A percentile compares a stretch with the other conserved stretches of the same genome.
These are phyloP conservation scores for Mycena crocata DNA, from an alignment of 768 basidiomycete genomes.

Conservation along the genomic window DNA sequence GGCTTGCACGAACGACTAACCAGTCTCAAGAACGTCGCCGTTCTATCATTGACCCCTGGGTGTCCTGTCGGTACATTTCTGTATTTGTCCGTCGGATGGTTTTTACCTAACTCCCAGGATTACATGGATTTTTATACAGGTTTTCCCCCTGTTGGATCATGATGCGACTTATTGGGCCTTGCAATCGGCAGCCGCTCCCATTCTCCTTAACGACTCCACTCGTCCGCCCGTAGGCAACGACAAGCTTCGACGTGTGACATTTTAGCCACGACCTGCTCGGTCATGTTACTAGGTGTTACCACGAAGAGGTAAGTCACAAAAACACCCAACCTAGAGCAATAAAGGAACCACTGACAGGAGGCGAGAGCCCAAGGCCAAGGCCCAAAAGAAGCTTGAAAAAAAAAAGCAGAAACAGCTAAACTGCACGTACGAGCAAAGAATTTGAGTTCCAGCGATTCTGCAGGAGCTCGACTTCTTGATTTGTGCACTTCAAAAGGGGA, in stretches of 20 bases:
- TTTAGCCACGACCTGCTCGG: neutral
- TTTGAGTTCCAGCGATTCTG: too few species aligned
- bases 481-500: too few species aligned
- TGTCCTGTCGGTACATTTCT: conserved; percentile 2
- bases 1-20: neutral
- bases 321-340: too few species aligned
- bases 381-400: too few species aligned
- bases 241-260: conserved; percentile 1
- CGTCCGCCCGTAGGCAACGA: neutral
- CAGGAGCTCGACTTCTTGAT: too few species aligned
- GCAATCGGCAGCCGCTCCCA: neutral
- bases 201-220: conserved; percentile 2
- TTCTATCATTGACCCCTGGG: neutral
- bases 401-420: too few species aligned
- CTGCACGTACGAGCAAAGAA: too few species aligned
- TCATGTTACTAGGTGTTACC: too few species aligned
- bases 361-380: too few species aligned
- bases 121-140: neutral
- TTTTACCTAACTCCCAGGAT: neutral
- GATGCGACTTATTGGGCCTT: neutral
- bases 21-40: neutral
- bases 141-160: neutral
- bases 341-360: too few species aligned
- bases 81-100: neutral
- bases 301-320: too few species aligned